Evolutionary conservation across 2,329 filamentous ascomycete species (phyloP).

Genomic region (Emergomyces orientalis): DNA sequence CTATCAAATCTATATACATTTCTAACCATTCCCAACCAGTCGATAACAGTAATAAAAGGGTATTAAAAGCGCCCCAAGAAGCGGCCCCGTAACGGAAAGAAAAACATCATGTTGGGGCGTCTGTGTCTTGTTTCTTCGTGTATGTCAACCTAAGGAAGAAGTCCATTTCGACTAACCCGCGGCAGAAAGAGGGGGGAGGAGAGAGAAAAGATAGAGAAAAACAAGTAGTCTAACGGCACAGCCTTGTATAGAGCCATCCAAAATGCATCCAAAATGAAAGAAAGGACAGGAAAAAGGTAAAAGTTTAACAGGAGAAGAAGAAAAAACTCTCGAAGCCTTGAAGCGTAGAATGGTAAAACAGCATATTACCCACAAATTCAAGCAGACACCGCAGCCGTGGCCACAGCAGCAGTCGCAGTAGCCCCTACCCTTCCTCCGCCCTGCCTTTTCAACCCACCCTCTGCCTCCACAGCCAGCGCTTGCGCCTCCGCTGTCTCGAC

Average conservation of each 20-base stretch:
- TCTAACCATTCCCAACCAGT: not conserved
- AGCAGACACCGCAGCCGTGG: not conserved
- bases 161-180: too few species aligned
- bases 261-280: too few species aligned
- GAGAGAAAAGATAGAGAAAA: not conserved
- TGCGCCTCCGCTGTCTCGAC: slow-evolving; percentile 30
- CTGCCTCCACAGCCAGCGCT: slow-evolving; percentile 12
- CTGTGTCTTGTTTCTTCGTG: too few species aligned
- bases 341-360: not conserved
- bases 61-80: too few species aligned
- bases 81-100: too few species aligned
- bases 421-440: not conserved
- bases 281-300: not conserved
- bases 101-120: too few species aligned
- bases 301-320: not conserved
- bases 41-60: not conserved
- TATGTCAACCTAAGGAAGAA: too few species aligned
- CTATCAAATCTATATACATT: not conserved
- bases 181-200: not conserved
- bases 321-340: not conserved
- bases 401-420: slow-evolving; percentile 2
- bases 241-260: too few species aligned
- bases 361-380: not conserved
- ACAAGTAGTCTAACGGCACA: not conserved
- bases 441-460: not conserved